Base-by-base conservation (phyloP, 352 stramenopile species). In the Globisporangium lucens region DNA sequence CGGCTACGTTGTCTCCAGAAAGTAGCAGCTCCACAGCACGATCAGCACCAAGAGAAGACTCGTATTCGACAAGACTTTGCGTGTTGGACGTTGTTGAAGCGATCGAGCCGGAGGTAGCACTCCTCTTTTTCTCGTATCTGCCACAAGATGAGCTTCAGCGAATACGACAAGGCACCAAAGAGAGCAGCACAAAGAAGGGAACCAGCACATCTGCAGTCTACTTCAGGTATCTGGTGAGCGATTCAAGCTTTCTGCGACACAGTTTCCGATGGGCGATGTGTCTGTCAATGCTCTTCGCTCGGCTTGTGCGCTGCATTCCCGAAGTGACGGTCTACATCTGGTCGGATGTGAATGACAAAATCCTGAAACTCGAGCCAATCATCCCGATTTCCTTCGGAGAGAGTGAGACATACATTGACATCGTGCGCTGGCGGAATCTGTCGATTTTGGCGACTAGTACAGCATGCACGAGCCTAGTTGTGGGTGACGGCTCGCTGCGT, bases 271-370 rank as follows among this genome's bases (percentile, higher is more conserved):
- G 83, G 83, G 85, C 86, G 12, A 59, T 79, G 9, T 73, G 68
- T 56, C 66, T 93, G 1, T 67, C 79, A 3, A 66, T 77, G 17
- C 65, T 92, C 0, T 90, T 86, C 52, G 61, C 65, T 8, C 72
- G 69, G 3, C 58, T 94, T 1, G 67, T 61, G n/a, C 67, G 67
- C 3, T 72, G 68, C 64, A 72, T 77, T 35, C 79, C 86, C 7
- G 77, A 89, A n/a, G 75, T 92, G 27, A 75, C 75, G 1, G 71
- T 74, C 10, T 90, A 85, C 69, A 87, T 93, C 61, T 94, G 84
- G 84, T 63, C 67, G 1, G 79, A 90, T 33, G 74, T 89, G 36
- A 78, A 71, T 52, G 81, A 90, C 63, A 90, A 87, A 9, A 73
- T 90, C 9, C 61, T 75, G 27, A 85, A 89, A 24, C 66, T 89